Base-by-base conservation (phyloP, 202 grass and related monocot species). In the Tripidium arundinaceum region DNA sequence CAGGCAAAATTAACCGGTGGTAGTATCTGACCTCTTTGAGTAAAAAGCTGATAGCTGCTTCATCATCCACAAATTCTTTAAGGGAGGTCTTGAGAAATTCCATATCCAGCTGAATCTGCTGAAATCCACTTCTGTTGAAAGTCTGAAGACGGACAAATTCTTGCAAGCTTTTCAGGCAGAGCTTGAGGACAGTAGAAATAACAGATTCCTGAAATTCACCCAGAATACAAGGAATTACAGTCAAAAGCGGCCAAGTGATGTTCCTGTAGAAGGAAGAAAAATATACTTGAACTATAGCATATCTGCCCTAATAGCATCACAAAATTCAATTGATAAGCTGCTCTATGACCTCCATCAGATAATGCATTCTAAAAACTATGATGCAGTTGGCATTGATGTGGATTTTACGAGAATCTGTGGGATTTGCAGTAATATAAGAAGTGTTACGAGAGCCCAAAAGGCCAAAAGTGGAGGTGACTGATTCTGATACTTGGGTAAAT, bases 61-160 rank as follows among this genome's bases (percentile, higher is more conserved):
- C 92, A 80, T 99, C 96, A 40, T 99, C 92, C 66, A 96, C 89
- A 85, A 91, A 93, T 39, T 93, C 85, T 85, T 93, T 99, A 80
- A 99, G 86, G 58, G 92, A 90, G 65, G 67, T 84, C 90, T 99
- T 99, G 43, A 99, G 87, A 83, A 90, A 99, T 84, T 99, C 96
- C 73, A 93, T 91, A 90, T 99, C 96, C 81, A 99, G 76, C 82
- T 99, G 96, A 91, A 99, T 99, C 85, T 99, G 96, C 83, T 99
- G 96, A 86, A 90, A 99, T 77, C 96, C 96, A 76, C 92, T 99
- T 86, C 96, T 83, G 77, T 99, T 99, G 82, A 96, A 91, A 39
- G 96, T 99, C 72, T 99, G 96, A 81, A 99, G 86, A 76, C 96
- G 85, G 36, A 99, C 96, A 91, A 91, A 96, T 85, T 99, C 96